Conservation (phyloP, 78 protist genomes). For the Anaeramoeba flamelloides region DNA sequence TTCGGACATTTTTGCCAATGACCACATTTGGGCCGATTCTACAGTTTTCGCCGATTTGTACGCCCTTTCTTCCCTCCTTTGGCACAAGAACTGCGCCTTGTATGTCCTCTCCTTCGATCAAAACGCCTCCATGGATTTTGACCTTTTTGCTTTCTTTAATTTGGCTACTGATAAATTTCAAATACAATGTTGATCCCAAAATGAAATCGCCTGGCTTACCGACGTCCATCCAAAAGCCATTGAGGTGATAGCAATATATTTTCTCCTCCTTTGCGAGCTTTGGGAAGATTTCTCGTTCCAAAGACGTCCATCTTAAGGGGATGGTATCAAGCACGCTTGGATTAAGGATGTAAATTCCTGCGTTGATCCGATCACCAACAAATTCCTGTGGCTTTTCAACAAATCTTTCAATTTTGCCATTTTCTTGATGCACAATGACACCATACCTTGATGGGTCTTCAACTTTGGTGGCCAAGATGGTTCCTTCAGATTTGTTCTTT, state of each 20-base stretch:
- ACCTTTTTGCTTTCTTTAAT: neutral
- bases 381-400: constrained; percentile 74
- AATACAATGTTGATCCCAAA: constrained; percentile 25
- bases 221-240: constrained; percentile 88
- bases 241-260: constrained; percentile 54
- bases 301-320: constrained; percentile 31
- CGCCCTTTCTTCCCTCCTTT: no score
- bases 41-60: neutral
- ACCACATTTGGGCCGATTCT: neutral
- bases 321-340: constrained; percentile 58
- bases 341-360: constrained; percentile 73
- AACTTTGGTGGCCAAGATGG: constrained; percentile 70
- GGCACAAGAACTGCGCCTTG: no score
- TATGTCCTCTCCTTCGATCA: no score
- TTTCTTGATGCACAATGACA: constrained; percentile 56
- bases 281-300: constrained; percentile 77
- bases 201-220: constrained; percentile 76
- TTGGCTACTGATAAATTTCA: neutral
- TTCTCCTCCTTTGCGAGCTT: constrained; percentile 50
- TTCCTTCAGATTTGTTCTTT: constrained; percentile 78
- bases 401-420: constrained; percentile 50
- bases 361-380: constrained; percentile 79
- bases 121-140: constrained; percentile 11
- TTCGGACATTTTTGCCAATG: constrained; percentile 53
- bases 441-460: constrained; percentile 82